phyloP scores from a whole-genome alignment of 169 alveolate species.

The Cryptosporidium ryanae region DNA sequence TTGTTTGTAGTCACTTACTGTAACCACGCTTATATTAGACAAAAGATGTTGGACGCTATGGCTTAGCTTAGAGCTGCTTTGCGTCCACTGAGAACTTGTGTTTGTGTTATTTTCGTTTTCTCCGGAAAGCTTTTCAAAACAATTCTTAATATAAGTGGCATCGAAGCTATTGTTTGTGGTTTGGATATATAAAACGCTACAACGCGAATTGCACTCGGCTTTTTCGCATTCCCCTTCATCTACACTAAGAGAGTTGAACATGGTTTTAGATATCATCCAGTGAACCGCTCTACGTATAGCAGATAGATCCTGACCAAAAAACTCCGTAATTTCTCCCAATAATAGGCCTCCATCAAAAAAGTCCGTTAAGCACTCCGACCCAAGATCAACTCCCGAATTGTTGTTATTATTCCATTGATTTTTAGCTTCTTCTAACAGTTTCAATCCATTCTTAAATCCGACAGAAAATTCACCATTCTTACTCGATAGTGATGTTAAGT shows the following conservation, averaged over 20 bases:
- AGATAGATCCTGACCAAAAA: constrained; percentile 59
- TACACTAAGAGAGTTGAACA: constrained; percentile 19
- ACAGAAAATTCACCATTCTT: background rate
- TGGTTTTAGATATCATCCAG: constrained; percentile 66
- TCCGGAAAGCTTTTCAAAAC: constrained; percentile 57
- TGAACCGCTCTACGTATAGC: constrained; percentile 35
- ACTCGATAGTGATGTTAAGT: background rate
- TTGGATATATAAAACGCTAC: constrained; percentile 38
- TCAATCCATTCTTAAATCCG: constrained; percentile 39
- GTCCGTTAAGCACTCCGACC: constrained; percentile 32
- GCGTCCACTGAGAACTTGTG: constrained; percentile 33
- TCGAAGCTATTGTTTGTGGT: constrained; percentile 61
- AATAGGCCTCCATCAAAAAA: constrained; percentile 71
- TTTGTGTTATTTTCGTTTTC: constrained; percentile 8
- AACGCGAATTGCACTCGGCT: background rate
- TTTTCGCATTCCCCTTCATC: background rate
- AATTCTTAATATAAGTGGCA: constrained; percentile 55
- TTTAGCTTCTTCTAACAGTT: constrained; percentile 16
- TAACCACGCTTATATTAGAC: constrained; percentile 35
- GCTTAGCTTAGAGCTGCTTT: constrained; percentile 34
- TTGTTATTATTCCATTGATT: constrained; percentile 24
- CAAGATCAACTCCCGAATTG: constrained; percentile 18
- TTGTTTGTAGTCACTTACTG: constrained; percentile 18
- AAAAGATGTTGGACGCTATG: constrained; percentile 8
- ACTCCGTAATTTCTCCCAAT: constrained; percentile 44